These are phyloP conservation scores for Fusarium sp. DNA, from an alignment of 2,329 filamentous ascomycete genomes.

Conservation along the genomic window DNA sequence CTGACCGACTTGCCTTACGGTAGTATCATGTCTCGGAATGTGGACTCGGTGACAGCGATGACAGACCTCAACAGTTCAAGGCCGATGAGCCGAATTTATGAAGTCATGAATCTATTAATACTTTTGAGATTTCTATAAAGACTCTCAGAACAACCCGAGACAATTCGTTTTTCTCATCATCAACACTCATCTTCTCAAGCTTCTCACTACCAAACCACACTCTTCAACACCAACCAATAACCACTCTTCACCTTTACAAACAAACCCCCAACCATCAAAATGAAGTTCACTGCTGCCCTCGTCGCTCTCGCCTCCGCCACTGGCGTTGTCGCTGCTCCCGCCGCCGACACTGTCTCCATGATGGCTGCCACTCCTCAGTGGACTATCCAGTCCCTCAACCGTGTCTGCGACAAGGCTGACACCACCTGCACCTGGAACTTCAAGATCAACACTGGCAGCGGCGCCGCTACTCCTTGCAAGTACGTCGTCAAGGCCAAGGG, in stretches of 20 bases:
- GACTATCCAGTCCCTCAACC: slow-evolving; percentile 59
- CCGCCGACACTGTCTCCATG: slow-evolving; percentile 55
- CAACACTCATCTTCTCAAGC: slow-evolving; percentile 25
- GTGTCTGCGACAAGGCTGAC: slow-evolving; percentile 57
- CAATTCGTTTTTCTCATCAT: slow-evolving; percentile 20
- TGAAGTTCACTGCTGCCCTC: slow-evolving; percentile 61
- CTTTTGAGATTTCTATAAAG: slow-evolving; percentile 25
- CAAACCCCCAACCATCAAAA: slow-evolving; percentile 49
- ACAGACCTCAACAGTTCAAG: slow-evolving; percentile 5
- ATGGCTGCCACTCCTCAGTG: slow-evolving; percentile 58
- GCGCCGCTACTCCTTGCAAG: slow-evolving; percentile 52
- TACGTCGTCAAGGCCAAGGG: slow-evolving; percentile 51
- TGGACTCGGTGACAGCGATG: background rate
- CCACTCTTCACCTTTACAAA: background rate
- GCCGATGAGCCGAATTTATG: slow-evolving; percentile 11
- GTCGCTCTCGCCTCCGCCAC: slow-evolving; percentile 51
- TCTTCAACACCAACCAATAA: slow-evolving; percentile 16
- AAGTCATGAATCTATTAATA: slow-evolving; percentile 34
- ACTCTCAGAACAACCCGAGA: slow-evolving; percentile 2
- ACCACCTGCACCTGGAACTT: slow-evolving; percentile 62
- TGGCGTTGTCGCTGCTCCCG: slow-evolving; percentile 54
- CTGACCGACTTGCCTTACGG: slow-evolving; percentile 2
- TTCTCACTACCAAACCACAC: slow-evolving; percentile 9
- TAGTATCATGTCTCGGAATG: slow-evolving; percentile 9
- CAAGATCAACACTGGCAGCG: slow-evolving; percentile 60